Evolutionary conservation across 306 rosid species (phyloP).

Genomic region (Prinsepia uniflora): DNA sequence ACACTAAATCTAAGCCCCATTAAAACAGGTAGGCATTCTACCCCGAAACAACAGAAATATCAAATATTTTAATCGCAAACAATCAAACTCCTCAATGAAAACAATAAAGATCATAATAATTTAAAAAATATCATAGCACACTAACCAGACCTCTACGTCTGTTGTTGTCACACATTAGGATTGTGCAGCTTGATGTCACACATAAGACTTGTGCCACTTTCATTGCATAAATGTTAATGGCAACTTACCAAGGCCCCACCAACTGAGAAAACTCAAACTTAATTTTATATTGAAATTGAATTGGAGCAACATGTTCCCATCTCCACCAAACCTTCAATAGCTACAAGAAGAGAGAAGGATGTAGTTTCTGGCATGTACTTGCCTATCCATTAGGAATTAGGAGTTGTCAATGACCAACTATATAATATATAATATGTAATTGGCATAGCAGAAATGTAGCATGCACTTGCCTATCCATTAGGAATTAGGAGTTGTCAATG

Average conservation of each 20-base stretch:
- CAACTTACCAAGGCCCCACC: slow-evolving; percentile 23
- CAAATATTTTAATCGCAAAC: slow-evolving; percentile 11
- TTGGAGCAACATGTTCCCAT: slow-evolving; percentile 35
- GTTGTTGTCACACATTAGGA: slow-evolving; percentile 23
- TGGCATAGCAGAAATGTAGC: background rate
- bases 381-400: slow-evolving; percentile 1
- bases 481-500: background rate
- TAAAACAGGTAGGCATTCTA: too few relatives aligned
- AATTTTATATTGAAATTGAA: slow-evolving; percentile 31
- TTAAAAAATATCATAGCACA: slow-evolving; percentile 15
- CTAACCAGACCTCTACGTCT: slow-evolving; percentile 28
- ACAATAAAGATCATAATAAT: slow-evolving; percentile 1
- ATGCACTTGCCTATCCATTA: slow-evolving; percentile 1
- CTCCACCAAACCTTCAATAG: slow-evolving; percentile 24
- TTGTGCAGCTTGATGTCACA: slow-evolving; percentile 10
- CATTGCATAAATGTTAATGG: slow-evolving; percentile 20
- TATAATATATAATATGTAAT: background rate
- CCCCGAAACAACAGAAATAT: too few relatives aligned
- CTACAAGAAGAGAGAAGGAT: slow-evolving; percentile 5
- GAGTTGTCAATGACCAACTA: background rate
- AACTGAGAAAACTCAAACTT: slow-evolving; percentile 17
- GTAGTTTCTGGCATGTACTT: background rate
- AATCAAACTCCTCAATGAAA: slow-evolving; percentile 21
- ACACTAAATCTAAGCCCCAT: background rate
- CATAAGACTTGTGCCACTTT: background rate